Base-by-base conservation (phyloP, 495 filamentous ascomycete genomes). In the Hyaloscypha finlandica region DNA sequence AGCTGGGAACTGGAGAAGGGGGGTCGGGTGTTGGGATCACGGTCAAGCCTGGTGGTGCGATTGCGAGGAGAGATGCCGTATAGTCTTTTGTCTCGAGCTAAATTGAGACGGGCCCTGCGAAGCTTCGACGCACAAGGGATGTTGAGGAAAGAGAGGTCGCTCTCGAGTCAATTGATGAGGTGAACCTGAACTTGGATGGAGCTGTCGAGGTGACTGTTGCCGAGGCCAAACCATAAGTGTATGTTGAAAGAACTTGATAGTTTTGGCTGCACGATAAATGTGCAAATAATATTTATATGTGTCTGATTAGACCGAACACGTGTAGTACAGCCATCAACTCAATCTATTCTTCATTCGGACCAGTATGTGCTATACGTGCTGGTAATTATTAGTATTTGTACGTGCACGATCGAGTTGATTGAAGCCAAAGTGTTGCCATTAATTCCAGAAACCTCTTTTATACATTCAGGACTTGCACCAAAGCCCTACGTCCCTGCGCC, bases 11-110 rank as follows among this genome's bases (percentile, higher is more conserved):
- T 51, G 81, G 81, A 48, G 80, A 73, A 52, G 78, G 78, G 59
- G 81, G 80, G 57, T 76, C 78, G 5, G 81, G 81, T 20, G 79
- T 83, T 48, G 81, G 81, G 42, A 83, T 82, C 67, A 81, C 79
- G 55, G 77, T 81, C 30, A 79, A 83, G 22, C 53, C 60, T 54
- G 45, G 31, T 32, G 51, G 42, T 48, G 42, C 59, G 14, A 30
- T 61, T 52, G 42, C n/a, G 22, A 53, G 20, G 31, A 51, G 60
- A 20, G 39, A 63, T 31, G 60, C 45, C 4, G 45, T 63, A 14
- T 51, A 48, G 20, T 33, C 4, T 53, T 29, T 39, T 22, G 9
- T 45, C 14, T n/a, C 31, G 8, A 31, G n/a, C 22, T 52, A n/a
- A 12, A 0, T 61, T 22, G 30, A 30, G 31, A 25, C n/a, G 53